Conservation (phyloP, 2,329 filamentous ascomycete genomes). For the Trichoderma polysporum region DNA sequence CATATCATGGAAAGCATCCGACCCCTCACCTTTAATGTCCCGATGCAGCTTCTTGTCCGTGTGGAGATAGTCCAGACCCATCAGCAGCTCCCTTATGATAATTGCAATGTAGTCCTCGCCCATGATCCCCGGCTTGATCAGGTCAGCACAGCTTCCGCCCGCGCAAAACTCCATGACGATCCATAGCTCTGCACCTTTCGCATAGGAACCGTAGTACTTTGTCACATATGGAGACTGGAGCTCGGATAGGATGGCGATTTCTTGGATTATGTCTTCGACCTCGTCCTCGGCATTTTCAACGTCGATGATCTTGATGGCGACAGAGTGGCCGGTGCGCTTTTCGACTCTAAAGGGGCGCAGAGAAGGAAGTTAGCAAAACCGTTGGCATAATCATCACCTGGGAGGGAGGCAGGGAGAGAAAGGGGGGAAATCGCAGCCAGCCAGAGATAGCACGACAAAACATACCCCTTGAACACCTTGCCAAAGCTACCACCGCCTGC, state of each 20-base stretch:
- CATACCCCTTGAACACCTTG: slow-evolving; percentile 93
- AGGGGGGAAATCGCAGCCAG: neutral
- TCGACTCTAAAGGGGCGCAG: slow-evolving; percentile 63
- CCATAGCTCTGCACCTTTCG: slow-evolving; percentile 95
- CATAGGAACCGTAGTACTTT: slow-evolving; percentile 95
- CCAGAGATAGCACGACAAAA: neutral
- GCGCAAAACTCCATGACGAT: slow-evolving; percentile 99
- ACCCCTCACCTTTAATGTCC: slow-evolving; percentile 84
- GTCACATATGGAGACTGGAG: slow-evolving; percentile 95
- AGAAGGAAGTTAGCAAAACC: neutral
- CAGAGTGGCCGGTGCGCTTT: slow-evolving; percentile 86
- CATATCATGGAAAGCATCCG: neutral
- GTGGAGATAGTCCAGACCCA: slow-evolving; percentile 91
- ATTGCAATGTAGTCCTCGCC: slow-evolving; percentile 97
- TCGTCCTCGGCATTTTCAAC: slow-evolving; percentile 99
- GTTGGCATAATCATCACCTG: neutral
- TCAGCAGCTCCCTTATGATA: slow-evolving; percentile 83
- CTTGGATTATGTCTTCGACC: slow-evolving; percentile 98
- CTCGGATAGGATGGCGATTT: slow-evolving; percentile 95
- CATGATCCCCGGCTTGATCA: slow-evolving; percentile 91
- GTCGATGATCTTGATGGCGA: slow-evolving; percentile 98
- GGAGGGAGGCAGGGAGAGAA: neutral
- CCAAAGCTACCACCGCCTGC: slow-evolving; percentile 94
- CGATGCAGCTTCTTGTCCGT: slow-evolving; percentile 93
- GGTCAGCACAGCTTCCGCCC: slow-evolving; percentile 90